Base-by-base conservation (phyloP, 192 early-diverging fungal genomes). In the Hyaloraphidium curvatum region DNA sequence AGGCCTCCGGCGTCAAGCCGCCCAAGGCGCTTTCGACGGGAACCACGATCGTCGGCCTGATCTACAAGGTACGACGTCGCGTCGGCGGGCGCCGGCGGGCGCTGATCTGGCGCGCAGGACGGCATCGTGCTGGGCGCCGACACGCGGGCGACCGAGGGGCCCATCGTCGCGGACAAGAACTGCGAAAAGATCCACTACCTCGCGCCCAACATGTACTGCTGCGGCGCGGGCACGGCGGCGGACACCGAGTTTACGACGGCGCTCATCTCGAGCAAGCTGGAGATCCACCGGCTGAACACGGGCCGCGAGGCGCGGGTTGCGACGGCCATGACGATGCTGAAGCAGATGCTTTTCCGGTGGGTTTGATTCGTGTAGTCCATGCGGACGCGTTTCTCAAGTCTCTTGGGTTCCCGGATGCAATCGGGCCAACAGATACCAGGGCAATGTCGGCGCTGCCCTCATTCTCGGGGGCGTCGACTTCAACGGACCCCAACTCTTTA, bases 181-280 rank as follows among this genome's bases (percentile, higher is more conserved):
- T 95, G 91, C 69, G 79, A 87, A 71, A 98, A 98, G 75, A 91
- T 98, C 53, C 91, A 94, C 73, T 94, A 91, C 61, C 62, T 98
- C 40, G 86, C 90, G 33, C 91, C 91, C 56, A 98, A 98, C 70
- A 54, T 64, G 35, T 75, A 93, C 74, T 95, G 91, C 70, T 89
- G 89, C 62, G 91, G 94, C 54, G 94, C 91, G 23, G 91, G 94
- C 59, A 98, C 94, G 14, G 94, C 94, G n/a, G 94, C 94, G 22
- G 94, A 98, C 73, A 94, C 91, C 25, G 87, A 92, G 64, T 87
- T 86, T 62, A 90, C 91, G 2, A 98, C 90, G 28, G 76, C 72
- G 53, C 72, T 95, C 64, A 87, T 95, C 59, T 79, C 82, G 55
- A 90, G 86, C 61, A 85, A 94, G 64, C 73, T 98, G 51, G 94